Evolutionary conservation across 1,139 yeast genomes (phyloP).

Genomic region (Saccharomyces hybrid): DNA sequence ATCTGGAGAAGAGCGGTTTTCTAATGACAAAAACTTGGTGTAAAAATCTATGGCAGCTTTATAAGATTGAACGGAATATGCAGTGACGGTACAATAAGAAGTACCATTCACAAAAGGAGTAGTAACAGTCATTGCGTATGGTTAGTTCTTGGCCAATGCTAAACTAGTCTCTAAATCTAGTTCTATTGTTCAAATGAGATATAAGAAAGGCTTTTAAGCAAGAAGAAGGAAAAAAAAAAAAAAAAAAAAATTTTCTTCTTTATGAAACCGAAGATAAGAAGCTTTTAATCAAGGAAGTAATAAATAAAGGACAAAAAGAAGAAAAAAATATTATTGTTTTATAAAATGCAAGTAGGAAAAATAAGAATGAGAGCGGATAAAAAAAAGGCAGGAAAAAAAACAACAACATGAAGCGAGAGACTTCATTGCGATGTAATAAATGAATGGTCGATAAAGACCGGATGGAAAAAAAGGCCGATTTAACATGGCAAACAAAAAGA

Average conservation of each 20-base stretch:
- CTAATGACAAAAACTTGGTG: constrained; percentile 13
- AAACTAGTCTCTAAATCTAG: background rate
- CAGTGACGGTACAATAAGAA: constrained; percentile 24
- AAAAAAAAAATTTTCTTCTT: background rate
- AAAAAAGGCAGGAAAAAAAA: background rate
- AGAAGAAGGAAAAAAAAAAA: background rate
- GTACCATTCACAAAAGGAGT: constrained; percentile 32
- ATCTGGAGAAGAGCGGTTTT: constrained; percentile 3
- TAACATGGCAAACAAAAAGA: background rate
- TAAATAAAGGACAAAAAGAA: background rate
- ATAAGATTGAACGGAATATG: constrained; percentile 24
- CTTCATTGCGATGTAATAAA: background rate
- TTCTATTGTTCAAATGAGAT: background rate
- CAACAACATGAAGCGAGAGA: background rate
- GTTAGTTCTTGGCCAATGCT: background rate
- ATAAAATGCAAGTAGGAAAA: background rate
- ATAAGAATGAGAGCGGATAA: background rate
- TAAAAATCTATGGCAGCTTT: constrained; percentile 25
- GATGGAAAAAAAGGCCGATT: background rate
- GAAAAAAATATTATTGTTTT: background rate
- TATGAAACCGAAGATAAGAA: background rate
- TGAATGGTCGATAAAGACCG: background rate
- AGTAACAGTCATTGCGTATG: constrained; percentile 18
- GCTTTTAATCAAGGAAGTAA: background rate
- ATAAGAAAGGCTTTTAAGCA: background rate